Conservation (phyloP, 176 grass and related monocot species). For the Pontederia crassipes region DNA sequence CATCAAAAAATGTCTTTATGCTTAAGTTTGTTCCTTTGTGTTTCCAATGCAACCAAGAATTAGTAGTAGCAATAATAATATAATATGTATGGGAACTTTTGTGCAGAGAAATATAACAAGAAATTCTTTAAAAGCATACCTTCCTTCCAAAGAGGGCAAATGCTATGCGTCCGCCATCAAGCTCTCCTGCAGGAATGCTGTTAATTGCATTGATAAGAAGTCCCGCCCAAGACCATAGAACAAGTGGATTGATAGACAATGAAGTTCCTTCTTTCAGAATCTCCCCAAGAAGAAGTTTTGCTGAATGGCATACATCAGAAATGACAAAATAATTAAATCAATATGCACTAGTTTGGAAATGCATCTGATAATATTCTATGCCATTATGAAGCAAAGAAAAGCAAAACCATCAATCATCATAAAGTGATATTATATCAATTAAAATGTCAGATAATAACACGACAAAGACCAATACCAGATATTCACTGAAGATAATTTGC, state of each 20-base stretch:
- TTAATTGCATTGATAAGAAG: conserved; percentile 93
- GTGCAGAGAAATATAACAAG: neutral
- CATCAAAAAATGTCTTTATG: too few species aligned
- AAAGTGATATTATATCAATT: too few species aligned
- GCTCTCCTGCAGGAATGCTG: conserved; percentile 83
- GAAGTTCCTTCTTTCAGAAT: conserved; percentile 75
- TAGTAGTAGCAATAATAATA: too few species aligned
- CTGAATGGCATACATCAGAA: conserved; percentile 24
- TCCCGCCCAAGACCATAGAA: conserved; percentile 89
- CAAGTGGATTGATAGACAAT: conserved; percentile 79
- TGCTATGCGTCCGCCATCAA: conserved; percentile 75
- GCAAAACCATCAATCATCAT: too few species aligned
- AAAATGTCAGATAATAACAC: too few species aligned
- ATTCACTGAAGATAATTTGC: too few species aligned
- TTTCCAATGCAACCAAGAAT: neutral
- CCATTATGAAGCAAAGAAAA: too few species aligned
- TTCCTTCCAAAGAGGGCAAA: conserved; percentile 24
- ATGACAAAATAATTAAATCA: neutral
- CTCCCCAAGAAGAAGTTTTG: conserved; percentile 89
- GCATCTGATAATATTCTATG: neutral
- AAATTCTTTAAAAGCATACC: neutral
- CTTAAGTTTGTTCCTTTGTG: too few species aligned
- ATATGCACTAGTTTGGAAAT: too few species aligned
- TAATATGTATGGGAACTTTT: too few species aligned
- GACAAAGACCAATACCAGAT: too few species aligned